Base-by-base conservation (phyloP, 1,284 basidiomycete species). In the Volvariella volvacea region DNA sequence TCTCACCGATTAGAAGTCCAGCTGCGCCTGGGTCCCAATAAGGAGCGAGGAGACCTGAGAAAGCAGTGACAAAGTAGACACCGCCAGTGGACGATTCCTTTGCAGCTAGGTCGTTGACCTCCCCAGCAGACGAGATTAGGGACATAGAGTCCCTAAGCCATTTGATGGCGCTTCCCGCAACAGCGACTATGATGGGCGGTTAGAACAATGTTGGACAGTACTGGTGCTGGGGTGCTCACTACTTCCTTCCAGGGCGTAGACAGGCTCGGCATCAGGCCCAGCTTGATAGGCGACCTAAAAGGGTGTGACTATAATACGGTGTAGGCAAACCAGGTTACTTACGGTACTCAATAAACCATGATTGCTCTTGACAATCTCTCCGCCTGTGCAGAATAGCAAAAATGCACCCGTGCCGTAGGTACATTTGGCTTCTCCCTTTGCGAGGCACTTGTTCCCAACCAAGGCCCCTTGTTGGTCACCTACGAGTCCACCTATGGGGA, bases 401-500 rank as follows among this genome's bases (percentile, higher is more conserved):
- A 99, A 99, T 20, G 92, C 91, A 34, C 95, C 95, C 0, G 95
- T 99, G 16, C 94, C 93, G 55, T 93, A 96, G 1, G 92, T 96
- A 64, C 91, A 93, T 67, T 96, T 96, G 2, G 91, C 92, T 60
- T 94, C 87, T 19, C 92, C 92, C 50, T 76, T 70, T 40, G 62
- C 70, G 44, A 97, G 63, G 57, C 93, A 97, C 64, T 97, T 97
- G 73, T 99, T 98, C 0, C 96, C 95, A 41, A 98, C 83, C 17
- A 99, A 71, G 8, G 95, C 95, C 14, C 89, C 94, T 65, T 98
- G 95, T 68, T 99, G 95, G 63, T 99, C 95, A 22, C 95, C 95
- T 10, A 95, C 82, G 41, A 98, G 81, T 25, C 94, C 95, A 19
- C 86, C 92, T 45, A 98, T 90, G 25, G 84, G 83, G 15, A 93